These are phyloP conservation scores for Pseudocercospora vitis DNA, from an alignment of 2,329 filamentous ascomycete genomes.

Conservation along the genomic window DNA sequence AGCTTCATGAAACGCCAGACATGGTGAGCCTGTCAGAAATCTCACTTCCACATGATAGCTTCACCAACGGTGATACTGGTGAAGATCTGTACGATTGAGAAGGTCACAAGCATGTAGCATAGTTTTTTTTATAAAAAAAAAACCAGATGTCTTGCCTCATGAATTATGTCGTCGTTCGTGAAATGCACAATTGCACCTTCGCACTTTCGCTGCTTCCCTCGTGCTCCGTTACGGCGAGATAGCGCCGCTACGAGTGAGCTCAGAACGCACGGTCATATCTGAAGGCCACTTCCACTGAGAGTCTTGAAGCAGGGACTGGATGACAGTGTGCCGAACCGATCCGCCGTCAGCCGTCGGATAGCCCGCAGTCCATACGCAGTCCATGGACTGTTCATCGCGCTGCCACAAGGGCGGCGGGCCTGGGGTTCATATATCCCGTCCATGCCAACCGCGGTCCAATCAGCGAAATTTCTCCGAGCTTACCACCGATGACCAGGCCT, in stretches of 20 bases:
- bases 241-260: not conserved
- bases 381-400: too few relatives aligned
- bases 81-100: constrained; percentile 47
- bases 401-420: not conserved
- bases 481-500: constrained; percentile 4
- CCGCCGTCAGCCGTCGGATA: not conserved
- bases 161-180: too few relatives aligned
- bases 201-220: constrained; percentile 1
- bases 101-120: not conserved
- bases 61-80: constrained; percentile 31
- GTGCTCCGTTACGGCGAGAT: not conserved
- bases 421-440: constrained; percentile 7
- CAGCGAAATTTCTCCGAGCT: constrained; percentile 18
- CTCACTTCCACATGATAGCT: not conserved
- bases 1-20: constrained; percentile 25
- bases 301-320: too few relatives aligned
- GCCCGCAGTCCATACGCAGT: too few relatives aligned
- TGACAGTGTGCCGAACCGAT: too few relatives aligned
- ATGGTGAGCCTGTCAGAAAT: not conserved
- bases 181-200: constrained; percentile 6
- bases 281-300: too few relatives aligned
- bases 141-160: too few relatives aligned
- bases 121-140: too few relatives aligned
- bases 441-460: constrained; percentile 8
- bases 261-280: not conserved